These are phyloP conservation scores for Rhinocladiella similis DNA, from an alignment of 2,329 filamentous ascomycete species.

Conservation along the genomic window DNA sequence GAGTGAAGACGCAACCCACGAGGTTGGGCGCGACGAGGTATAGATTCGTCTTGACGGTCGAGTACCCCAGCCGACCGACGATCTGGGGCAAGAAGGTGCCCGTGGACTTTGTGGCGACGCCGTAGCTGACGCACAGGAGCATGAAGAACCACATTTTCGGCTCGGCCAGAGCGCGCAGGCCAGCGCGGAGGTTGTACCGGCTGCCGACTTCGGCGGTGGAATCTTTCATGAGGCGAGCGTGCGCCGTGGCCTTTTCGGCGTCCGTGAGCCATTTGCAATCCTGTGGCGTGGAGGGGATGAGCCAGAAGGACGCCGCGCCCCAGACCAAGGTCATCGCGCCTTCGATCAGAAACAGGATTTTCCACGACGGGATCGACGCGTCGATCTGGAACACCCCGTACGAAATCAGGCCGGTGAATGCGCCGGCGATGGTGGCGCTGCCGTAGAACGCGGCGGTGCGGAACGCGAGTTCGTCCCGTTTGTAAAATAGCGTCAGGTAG, in stretches of 20 bases:
- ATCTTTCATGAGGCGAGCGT: constrained; percentile 71
- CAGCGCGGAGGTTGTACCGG: constrained; percentile 53
- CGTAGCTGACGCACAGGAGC: constrained; percentile 58
- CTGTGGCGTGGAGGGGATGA: constrained; percentile 65
- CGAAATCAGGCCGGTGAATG: constrained; percentile 61
- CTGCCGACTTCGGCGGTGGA: constrained; percentile 66
- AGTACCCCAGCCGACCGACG: constrained; percentile 53
- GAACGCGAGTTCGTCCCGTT: constrained; percentile 68
- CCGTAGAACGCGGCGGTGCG: constrained; percentile 75
- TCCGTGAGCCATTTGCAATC: constrained; percentile 65
- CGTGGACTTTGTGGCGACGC: constrained; percentile 59
- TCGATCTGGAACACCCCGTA: constrained; percentile 63
- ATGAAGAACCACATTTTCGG: constrained; percentile 58
- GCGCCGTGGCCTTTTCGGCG: constrained; percentile 68
- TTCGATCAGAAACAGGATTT: constrained; percentile 59
- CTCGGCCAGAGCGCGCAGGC: constrained; percentile 54
- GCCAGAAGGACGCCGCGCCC: constrained; percentile 65
- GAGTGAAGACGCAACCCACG: constrained; percentile 68
- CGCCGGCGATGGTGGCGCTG: constrained; percentile 70
- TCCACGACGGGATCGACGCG: constrained; percentile 49
- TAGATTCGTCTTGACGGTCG: constrained; percentile 67
- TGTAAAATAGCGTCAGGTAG: constrained; percentile 59
- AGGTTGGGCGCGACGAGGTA: constrained; percentile 81
- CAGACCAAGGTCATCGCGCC: constrained; percentile 61
- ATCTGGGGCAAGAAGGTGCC: constrained; percentile 61